phyloP scores from a whole-genome alignment of 345 rosid genomes.

The Citrus unshiu region DNA sequence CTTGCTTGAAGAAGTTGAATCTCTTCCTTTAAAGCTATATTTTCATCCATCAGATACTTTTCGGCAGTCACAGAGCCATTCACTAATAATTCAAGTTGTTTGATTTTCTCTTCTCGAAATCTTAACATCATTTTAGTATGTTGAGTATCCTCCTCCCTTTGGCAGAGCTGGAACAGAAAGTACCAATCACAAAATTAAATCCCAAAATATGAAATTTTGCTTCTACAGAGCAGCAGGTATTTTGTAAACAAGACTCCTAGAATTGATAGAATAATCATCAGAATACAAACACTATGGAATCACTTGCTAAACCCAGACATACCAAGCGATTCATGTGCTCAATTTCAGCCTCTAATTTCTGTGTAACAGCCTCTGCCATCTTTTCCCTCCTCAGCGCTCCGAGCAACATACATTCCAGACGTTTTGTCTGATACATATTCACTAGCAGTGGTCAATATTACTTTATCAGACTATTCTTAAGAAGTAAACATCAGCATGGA shows the following conservation, averaged over 20 bases:
- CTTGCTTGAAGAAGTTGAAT: conserved; percentile 57
- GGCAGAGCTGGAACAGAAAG: conserved; percentile 48
- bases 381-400: conserved; percentile 74
- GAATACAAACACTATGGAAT: conserved; percentile 1
- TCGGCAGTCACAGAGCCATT: conserved; percentile 48
- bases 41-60: conserved; percentile 58
- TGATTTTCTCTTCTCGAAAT: conserved; percentile 61
- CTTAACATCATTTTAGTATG: conserved; percentile 45
- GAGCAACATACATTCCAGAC: conserved; percentile 37
- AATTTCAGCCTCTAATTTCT: conserved; percentile 57
- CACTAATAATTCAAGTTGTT: conserved; percentile 48
- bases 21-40: conserved; percentile 57
- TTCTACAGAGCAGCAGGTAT: neutral
- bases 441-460: conserved; percentile 13
- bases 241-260: neutral
- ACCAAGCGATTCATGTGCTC: conserved; percentile 58
- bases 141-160: conserved; percentile 64
- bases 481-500: conserved; percentile 7
- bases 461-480: conserved; percentile 6
- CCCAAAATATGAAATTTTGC: neutral
- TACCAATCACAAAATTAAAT: conserved; percentile 20
- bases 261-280: neutral
- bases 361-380: conserved; percentile 46
- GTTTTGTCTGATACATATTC: conserved; percentile 33
- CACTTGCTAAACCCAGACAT: conserved; percentile 29